Percentiles rank a stretch among this genome's conserved stretches.
These are phyloP conservation scores for Chaetomium globosum DNA, from an alignment of 2,329 filamentous ascomycete species.

Conservation along the genomic window DNA sequence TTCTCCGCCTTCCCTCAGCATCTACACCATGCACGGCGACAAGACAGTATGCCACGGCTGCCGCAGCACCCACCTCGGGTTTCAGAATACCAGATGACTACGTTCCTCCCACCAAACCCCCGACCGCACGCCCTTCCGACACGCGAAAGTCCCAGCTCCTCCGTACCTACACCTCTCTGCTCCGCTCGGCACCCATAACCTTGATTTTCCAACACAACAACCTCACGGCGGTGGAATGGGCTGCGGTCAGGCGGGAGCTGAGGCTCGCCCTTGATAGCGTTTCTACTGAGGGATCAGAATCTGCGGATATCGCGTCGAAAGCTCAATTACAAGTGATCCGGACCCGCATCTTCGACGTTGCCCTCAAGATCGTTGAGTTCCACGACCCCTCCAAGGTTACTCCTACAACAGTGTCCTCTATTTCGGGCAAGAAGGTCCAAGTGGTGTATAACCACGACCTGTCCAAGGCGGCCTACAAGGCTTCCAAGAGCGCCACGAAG, in stretches of 20 bases:
- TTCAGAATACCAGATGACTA: slow-evolving; percentile 51
- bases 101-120: slow-evolving; percentile 73
- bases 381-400: slow-evolving; percentile 57
- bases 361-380: slow-evolving; percentile 84
- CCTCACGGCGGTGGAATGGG: slow-evolving; percentile 72
- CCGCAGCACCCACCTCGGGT: slow-evolving; percentile 15
- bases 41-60: slow-evolving; percentile 38
- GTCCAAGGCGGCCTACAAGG: slow-evolving; percentile 55
- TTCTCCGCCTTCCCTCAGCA: slow-evolving; percentile 27
- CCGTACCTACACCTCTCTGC: slow-evolving; percentile 82
- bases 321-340: slow-evolving; percentile 83
- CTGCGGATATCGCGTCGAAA: slow-evolving; percentile 57
- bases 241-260: slow-evolving; percentile 71
- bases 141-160: slow-evolving; percentile 87
- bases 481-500: slow-evolving; percentile 46
- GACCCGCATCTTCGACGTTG: slow-evolving; percentile 84
- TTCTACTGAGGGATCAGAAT: slow-evolving; percentile 40
- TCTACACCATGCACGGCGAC: slow-evolving; percentile 23
- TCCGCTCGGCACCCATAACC: slow-evolving; percentile 81
- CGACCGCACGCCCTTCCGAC: slow-evolving; percentile 82
- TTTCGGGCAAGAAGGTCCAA: slow-evolving; percentile 42
- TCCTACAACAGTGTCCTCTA: slow-evolving; percentile 40
- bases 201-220: slow-evolving; percentile 78
- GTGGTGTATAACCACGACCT: slow-evolving; percentile 54
- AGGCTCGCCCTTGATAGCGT: slow-evolving; percentile 51